These are phyloP conservation scores for Pyrus communis DNA, from an alignment of 306 rosid genomes.

Conservation along the genomic window DNA sequence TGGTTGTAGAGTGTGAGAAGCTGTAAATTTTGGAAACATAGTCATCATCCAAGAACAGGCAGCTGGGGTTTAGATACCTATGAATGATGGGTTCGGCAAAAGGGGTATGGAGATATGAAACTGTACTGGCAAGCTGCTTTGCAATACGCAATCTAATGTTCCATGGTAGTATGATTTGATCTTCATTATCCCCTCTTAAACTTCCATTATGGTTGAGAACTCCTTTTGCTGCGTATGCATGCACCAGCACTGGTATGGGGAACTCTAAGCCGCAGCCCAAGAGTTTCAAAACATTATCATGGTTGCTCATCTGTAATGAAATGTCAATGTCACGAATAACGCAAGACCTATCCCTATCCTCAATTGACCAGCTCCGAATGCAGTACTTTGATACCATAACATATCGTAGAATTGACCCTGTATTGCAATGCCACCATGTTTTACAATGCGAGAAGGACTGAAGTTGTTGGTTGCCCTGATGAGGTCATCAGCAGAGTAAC, in stretches of 20 bases:
- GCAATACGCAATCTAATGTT: neutral
- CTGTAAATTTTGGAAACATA: neutral
- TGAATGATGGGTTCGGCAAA: neutral
- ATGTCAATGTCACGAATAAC: neutral
- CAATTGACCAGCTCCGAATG: neutral
- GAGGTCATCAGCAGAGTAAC: neutral
- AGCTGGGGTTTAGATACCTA: neutral
- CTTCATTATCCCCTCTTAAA: neutral
- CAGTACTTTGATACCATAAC: neutral
- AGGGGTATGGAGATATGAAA: neutral
- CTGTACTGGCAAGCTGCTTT: neutral
- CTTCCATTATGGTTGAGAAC: neutral
- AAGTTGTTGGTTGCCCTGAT: too few species aligned
- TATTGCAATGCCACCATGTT: too few species aligned
- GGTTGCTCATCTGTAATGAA: neutral
- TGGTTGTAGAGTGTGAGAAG: neutral
- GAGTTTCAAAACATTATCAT: neutral
- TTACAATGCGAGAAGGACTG: too few species aligned
- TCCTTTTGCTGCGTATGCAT: neutral
- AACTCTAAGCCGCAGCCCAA: conserved; percentile 1
- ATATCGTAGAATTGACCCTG: neutral
- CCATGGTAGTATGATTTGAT: neutral
- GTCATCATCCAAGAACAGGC: neutral
- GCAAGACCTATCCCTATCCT: neutral
- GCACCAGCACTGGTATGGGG: neutral